Conservation (phyloP, 2,329 filamentous ascomycete genomes). For the Penicillium sp. region DNA sequence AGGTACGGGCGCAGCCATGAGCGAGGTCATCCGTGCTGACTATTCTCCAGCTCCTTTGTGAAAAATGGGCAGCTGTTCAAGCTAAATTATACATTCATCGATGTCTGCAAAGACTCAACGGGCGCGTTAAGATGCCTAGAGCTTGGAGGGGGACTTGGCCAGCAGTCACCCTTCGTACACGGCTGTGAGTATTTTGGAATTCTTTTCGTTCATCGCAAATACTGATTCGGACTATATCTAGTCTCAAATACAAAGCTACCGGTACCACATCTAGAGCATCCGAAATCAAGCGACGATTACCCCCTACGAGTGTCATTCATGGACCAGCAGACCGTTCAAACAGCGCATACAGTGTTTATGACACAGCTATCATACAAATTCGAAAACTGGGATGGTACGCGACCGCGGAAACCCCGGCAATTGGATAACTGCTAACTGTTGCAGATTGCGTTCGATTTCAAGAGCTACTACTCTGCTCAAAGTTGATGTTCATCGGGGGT, state of each 20-base stretch:
- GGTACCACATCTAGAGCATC: constrained; percentile 46
- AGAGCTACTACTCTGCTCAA: constrained; percentile 41
- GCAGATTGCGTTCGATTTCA: constrained; percentile 45
- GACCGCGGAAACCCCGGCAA: background rate
- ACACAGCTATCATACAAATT: constrained; percentile 46
- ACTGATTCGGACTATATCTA: constrained; percentile 12
- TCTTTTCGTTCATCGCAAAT: background rate
- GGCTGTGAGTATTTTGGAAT: constrained; percentile 33
- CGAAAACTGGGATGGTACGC: constrained; percentile 42
- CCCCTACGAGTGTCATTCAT: constrained; percentile 44
- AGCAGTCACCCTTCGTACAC: constrained; percentile 40
- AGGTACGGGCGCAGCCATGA: constrained; percentile 7
- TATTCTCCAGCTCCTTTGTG: constrained; percentile 37
- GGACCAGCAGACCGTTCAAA: constrained; percentile 46
- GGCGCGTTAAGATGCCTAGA: constrained; percentile 40
- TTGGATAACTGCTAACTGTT: constrained; percentile 1
- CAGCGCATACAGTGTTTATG: constrained; percentile 38
- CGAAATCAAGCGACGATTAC: constrained; percentile 35
- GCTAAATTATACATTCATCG: constrained; percentile 40
- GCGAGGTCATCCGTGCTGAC: background rate
- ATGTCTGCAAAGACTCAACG: constrained; percentile 41
- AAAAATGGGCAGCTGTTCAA: constrained; percentile 43
- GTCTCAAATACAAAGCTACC: constrained; percentile 41
- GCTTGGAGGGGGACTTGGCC: constrained; percentile 39
- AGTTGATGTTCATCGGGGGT: constrained; percentile 42